Conservation (phyloP, 768 basidiomycete genomes). For the Sistotremastrum suecicum region DNA sequence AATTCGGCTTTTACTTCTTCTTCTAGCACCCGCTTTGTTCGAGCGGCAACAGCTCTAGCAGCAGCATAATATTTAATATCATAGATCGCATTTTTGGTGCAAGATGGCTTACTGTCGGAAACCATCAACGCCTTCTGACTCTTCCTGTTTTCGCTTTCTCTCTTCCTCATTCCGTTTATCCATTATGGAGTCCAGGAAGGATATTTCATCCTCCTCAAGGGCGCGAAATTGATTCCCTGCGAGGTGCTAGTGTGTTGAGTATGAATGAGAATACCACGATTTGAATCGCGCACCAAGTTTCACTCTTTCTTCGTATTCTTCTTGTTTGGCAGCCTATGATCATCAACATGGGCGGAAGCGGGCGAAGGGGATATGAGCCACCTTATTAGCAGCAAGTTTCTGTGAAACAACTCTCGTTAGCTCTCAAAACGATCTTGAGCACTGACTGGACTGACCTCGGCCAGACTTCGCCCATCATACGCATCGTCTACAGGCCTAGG, state of each 20-base stretch:
- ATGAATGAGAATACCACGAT: not conserved
- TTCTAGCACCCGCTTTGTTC: constrained; percentile 25
- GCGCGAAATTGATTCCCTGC: constrained; percentile 81
- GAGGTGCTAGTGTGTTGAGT: constrained; percentile 3
- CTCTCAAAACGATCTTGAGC: not conserved
- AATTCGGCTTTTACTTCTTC: constrained; percentile 10
- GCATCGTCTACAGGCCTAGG: constrained; percentile 59
- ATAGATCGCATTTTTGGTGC: not conserved
- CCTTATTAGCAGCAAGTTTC: constrained; percentile 87
- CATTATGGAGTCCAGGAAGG: constrained; percentile 73
- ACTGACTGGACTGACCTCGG: constrained; percentile 48
- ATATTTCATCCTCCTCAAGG: constrained; percentile 80
- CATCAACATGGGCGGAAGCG: not conserved
- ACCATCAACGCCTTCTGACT: constrained; percentile 63
- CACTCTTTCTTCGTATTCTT: constrained; percentile 87
- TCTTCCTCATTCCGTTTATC: constrained; percentile 69
- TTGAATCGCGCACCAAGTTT: constrained; percentile 37
- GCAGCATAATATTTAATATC: constrained; percentile 1
- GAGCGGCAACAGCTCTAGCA: constrained; percentile 55
- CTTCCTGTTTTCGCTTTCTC: constrained; percentile 53
- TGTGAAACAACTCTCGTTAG: constrained; percentile 16
- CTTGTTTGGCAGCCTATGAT: constrained; percentile 67
- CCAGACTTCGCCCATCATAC: constrained; percentile 75
- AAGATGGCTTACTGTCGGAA: constrained; percentile 52
- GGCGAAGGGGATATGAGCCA: constrained; percentile 18